Evolutionary conservation across 148 eudicot genomes (phyloP), one percentile per base, ranked within the genome.

Genomic region (Salicornia ramosissima): DNA sequence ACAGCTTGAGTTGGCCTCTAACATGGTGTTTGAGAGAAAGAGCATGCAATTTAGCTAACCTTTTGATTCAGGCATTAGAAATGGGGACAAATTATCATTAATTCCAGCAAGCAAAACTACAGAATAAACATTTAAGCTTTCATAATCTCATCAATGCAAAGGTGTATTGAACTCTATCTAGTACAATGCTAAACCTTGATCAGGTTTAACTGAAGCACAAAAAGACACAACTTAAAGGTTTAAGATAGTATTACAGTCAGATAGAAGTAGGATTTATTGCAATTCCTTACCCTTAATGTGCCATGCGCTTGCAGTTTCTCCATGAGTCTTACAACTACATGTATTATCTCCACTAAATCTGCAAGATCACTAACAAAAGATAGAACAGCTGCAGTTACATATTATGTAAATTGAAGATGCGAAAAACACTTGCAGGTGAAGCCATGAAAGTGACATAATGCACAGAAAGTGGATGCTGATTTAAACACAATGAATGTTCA

Each of bases 241-340:
- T 53, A 25, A 16, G 21, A 53, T 25, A 24, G 10, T 40, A 25
- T 4, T 33, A 54, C 58, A 40, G 54, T 2, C 39, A 64, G 64
- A 43, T 4, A 24, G 60, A 59, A 39, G 61, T 40, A 31, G 11
- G 47, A 28, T 74, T 52, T 28, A 76, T 65, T 43, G 51, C 29
- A 57, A 62, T 54, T 34, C 19, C 76, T 79, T 87, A 94, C 99
- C 91, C 94, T 85, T 67, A 95, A 80, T 64, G 91, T 80, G 46
- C 99, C 99, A 71, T 86, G 86, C 70, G 88, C 81, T 81, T 95
- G 94, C 75, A 95, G 89, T 70, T 81, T 87, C 83, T 95, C 99
- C 91, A 89, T 82, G 47, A 95, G 96, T 69, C 91, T 81, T 74
- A 91, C 64, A 74, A 89, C 75, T 71, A 91, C 83, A 77, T 91